Evolutionary conservation across 2,329 filamentous ascomycete genomes (phyloP), one percentile per base, ranked within the genome.

Genomic region (Phaeosphaeriaceae sp.): DNA sequence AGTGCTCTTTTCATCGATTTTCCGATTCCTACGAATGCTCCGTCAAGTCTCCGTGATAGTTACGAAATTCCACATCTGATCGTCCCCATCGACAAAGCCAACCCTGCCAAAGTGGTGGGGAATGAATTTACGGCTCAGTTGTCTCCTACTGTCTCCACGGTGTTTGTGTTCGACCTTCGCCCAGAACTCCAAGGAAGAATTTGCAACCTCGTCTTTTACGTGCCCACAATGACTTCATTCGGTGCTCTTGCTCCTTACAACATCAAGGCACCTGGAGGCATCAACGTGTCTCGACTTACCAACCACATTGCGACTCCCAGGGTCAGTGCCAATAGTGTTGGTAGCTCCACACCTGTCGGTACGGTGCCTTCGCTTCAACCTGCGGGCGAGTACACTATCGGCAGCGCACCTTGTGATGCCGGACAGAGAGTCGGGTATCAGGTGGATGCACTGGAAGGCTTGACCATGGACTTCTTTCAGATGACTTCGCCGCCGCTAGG

Each of bases 151-250:
- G 60, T 66, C n/a, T 76, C 70, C 43, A 75, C 76, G 10, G 61
- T 84, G 59, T 83, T 83, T 75, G 79, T 78, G 58, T 84, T 84
- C 65, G 79, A 84, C 60, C 72, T 84, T 23, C 78, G 79, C 0
- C 61, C 71, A 2, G 69, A 67, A 3, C 74, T 79, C 50, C 58
- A 71, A 40, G 78, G 79, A 58, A 80, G 79, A 60, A 80, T 75
- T 30, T 85, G 83, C 75, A 81, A 77, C 5, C 68, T 84, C n/a
- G 71, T 80, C 56, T 83, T 85, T 71, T 68, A 81, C 40, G 77
- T 84, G 60, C 83, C 83, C 0, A 57, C 67, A 6, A 60, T 80
- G 75, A n/a, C 59, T 56, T 22, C 66, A 63, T 61, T 59, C 65
- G 15, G 71, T 77, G 44, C 64, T 49, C 23, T 83, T 66, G 68